Base-by-base conservation (phyloP, 257 asterid genomes). In the Penstemon eatonii region DNA sequence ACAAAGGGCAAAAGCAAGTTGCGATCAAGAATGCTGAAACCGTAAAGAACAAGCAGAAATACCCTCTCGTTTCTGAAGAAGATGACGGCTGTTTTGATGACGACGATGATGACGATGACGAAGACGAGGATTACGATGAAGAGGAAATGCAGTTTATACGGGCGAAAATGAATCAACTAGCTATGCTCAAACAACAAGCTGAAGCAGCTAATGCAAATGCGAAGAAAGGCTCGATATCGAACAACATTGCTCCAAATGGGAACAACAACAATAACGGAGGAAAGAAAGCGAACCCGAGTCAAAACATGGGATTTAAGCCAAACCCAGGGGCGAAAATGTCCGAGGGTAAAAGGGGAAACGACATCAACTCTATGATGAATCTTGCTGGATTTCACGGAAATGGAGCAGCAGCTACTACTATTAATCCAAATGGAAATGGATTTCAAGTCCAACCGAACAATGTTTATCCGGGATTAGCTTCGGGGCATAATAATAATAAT, bases 361-460 rank as follows among this genome's bases (percentile, higher is more conserved):
- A 80, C 63, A 66, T 89, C 4, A 84, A 66, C 42, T 12, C 77
- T 1, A 76, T 87, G 87, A 89, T 87, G 92, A 84, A 82, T 75
- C 84, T 84, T 63, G 96, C 91, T 44, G 89, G 95, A 5, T 84
- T 87, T 41, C 81, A 85, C 67, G 92, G 85, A 7, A 76, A 81
- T 25, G 83, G 82, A 0, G 79, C 40, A 0, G 79, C 40, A 51
- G 71, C 78, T 45, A 40, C 71, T 56, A 37, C 74, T 45, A 37
- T 69, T 64, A 69, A 56, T 60, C 11, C 56, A 18, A 60, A 39
- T 58, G 63, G 56, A 4, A 39, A 25, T 56, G 41, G 68, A 46
- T n/a, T 67, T 45, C 69, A 59, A n/a, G 58, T 57, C 12, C 83
- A 69, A 25, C 60, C 75, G 40, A 79, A 65, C 68, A 72, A 66